These are phyloP conservation scores for Mycena indigotica DNA, from an alignment of 768 basidiomycete genomes.

Conservation along the genomic window DNA sequence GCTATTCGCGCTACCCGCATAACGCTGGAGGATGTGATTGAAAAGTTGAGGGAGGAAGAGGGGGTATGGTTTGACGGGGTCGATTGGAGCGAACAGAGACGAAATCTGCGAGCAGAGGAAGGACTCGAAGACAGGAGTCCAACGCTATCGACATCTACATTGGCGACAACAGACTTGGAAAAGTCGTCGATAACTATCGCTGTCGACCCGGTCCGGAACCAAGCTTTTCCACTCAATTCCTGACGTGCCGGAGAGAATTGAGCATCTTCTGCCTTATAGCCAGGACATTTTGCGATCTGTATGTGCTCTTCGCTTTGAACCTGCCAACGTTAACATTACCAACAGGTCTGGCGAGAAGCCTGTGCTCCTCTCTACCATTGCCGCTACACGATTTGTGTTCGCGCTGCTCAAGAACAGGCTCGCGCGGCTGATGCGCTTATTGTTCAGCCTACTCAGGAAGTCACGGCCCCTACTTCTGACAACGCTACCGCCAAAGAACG, in stretches of 20 bases:
- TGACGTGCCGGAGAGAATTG: constrained; percentile 59
- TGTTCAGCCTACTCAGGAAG: constrained; percentile 30
- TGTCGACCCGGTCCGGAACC: constrained; percentile 60
- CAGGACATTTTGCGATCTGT: constrained; percentile 60
- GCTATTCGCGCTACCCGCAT: constrained; percentile 57
- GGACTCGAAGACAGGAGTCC: constrained; percentile 50
- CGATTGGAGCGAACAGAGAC: constrained; percentile 61
- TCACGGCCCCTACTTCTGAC: constrained; percentile 15
- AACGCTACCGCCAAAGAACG: constrained; percentile 6
- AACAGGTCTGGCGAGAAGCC: constrained; percentile 73
- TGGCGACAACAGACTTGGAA: constrained; percentile 59
- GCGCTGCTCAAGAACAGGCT: constrained; percentile 53
- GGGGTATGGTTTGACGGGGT: constrained; percentile 74
- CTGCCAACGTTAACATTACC: constrained; percentile 9
- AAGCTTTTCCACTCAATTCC: constrained; percentile 67
- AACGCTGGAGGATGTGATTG: constrained; percentile 62
- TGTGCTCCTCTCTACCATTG: constrained; percentile 73
- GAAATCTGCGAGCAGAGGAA: constrained; percentile 38
- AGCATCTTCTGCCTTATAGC: constrained; percentile 59
- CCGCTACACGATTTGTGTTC: constrained; percentile 72
- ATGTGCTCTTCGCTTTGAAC: constrained; percentile 30
- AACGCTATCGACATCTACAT: constrained; percentile 69
- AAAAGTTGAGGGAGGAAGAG: constrained; percentile 58
- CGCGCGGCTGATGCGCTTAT: constrained; percentile 45
- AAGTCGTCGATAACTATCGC: constrained; percentile 36